Percentiles rank a stretch among this genome's conserved stretches.
These are phyloP conservation scores for Nemania sp. DNA, from an alignment of 2,329 filamentous ascomycete genomes.

Conservation along the genomic window DNA sequence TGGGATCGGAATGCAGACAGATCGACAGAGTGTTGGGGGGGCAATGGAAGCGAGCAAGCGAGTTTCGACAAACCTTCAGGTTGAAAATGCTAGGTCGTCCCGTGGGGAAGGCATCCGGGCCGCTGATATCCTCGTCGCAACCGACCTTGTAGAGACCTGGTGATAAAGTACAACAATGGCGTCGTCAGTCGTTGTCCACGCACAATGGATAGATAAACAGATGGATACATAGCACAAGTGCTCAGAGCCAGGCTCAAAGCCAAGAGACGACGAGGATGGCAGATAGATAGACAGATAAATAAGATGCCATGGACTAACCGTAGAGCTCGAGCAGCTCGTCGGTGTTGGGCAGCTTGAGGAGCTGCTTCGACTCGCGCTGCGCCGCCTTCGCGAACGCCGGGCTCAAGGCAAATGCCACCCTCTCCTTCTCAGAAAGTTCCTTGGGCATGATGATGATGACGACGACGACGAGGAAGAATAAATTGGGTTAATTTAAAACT, in stretches of 20 bases:
- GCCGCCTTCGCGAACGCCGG: constrained; percentile 27
- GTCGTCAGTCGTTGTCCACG: background rate
- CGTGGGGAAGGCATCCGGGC: background rate
- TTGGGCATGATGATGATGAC: constrained; percentile 12
- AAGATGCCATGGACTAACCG: constrained; percentile 46
- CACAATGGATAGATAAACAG: background rate
- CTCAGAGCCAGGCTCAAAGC: too few species aligned
- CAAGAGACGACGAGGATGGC: background rate
- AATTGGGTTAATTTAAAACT: too few species aligned
- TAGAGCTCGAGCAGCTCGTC: constrained; percentile 68
- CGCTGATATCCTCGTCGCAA: constrained; percentile 59
- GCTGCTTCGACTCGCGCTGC: constrained; percentile 64
- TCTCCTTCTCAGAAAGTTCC: constrained; percentile 15
- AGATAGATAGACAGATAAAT: background rate
- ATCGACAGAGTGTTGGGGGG: background rate
- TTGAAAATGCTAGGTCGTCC: constrained; percentile 68
- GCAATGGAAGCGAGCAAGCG: background rate
- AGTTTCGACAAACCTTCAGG: constrained; percentile 59
- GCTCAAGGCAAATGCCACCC: constrained; percentile 18
- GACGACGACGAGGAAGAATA: too few species aligned
- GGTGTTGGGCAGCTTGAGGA: constrained; percentile 66
- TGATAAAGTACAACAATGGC: background rate
- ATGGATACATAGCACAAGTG: too few species aligned
- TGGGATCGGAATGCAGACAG: background rate
- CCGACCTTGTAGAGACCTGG: constrained; percentile 64